Base-by-base conservation (phyloP, 805 yeast species). In the Nakazawaea pomicola region DNA sequence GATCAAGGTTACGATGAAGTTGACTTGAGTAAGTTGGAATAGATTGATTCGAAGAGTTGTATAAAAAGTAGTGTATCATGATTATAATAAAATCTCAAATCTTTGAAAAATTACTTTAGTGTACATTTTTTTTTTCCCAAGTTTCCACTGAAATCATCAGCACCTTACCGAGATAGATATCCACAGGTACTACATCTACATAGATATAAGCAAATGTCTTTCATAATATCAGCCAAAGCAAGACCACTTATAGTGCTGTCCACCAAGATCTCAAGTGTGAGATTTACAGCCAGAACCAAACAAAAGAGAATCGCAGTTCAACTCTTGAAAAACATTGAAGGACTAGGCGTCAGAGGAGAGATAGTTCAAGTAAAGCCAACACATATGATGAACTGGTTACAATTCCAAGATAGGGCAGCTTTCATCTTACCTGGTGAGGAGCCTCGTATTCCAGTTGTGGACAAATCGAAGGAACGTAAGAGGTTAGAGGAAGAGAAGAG, bases 311-410 rank as follows among this genome's bases (percentile, higher is more conserved):
- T 86, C 38, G 66, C 72, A 28, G 89, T 89, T 11, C 96, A 89
- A 64, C 65, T 88, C n/a, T 67, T 86, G 45, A 72, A 68, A 52
- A 85, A 85, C 53, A 72, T 77, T 54, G 75, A 78, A 23, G 72
- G 71, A 11, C 61, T 81, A 42, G 95, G 95, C 16, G 64, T 64
- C 17, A 66, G 64, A 46, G 96, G 96, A 27, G 83, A 89, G 63
- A 70, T 89, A 33, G 70, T 83, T 21, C 66, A 73, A 27, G 96
- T 89, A 15, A 72, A 77, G 47, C 89, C 95, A 23, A 84, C 88
- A 17, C 68, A 76, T 47, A 89, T 89, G 96, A 76, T 91, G 55
- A 86, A 85, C 62, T 75, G 65, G 51, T 70, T 89, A 43, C 87
- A 87, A 52, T 75, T 76, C 32, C 53, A 67, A 46, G 80, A 85